Percentiles rank a stretch among this genome's conserved stretches.
These are phyloP conservation scores for Plantago major DNA, from an alignment of 257 asterid genomes.

Conservation along the genomic window DNA sequence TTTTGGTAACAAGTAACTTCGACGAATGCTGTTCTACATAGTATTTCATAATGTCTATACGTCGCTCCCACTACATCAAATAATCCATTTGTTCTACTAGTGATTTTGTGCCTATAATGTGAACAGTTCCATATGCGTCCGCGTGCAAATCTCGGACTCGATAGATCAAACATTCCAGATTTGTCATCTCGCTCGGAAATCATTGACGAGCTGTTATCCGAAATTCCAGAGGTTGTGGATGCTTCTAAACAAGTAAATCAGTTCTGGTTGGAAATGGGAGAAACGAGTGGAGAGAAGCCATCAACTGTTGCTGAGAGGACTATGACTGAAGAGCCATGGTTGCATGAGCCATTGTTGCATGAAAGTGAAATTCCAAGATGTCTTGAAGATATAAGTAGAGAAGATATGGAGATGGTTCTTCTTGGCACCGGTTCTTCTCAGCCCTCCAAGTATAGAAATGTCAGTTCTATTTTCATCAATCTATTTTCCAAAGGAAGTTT, in stretches of 20 bases:
- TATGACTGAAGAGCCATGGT: constrained; percentile 75
- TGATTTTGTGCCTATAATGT: constrained; percentile 16
- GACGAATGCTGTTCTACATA: no score
- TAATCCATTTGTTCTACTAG: neutral
- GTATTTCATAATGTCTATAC: neutral
- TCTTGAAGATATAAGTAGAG: constrained; percentile 68
- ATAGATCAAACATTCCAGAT: constrained; percentile 60
- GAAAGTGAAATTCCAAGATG: constrained; percentile 59
- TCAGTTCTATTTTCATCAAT: constrained; percentile 82
- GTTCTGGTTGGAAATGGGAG: constrained; percentile 35
- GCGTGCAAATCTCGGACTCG: constrained; percentile 74
- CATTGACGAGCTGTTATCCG: constrained; percentile 61
- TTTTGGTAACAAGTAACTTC: no score
- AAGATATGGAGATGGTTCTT: constrained; percentile 86
- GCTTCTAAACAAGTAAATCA: constrained; percentile 49
- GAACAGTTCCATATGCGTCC: constrained; percentile 82
- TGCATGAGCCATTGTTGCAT: constrained; percentile 71
- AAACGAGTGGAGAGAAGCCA: neutral
- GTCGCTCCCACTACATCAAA: neutral
- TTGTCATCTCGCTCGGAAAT: constrained; percentile 47
- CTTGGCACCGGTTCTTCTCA: constrained; percentile 99
- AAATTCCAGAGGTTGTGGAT: constrained; percentile 71
- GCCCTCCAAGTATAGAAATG: constrained; percentile 97
- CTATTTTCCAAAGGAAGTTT: constrained; percentile 77
- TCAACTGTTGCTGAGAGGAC: constrained; percentile 6